A percentile compares a stretch with the other conserved stretches of the same genome.
These are phyloP conservation scores for Thraustochytrium sp. DNA, from an alignment of 352 stramenopile genomes.

Conservation along the genomic window DNA sequence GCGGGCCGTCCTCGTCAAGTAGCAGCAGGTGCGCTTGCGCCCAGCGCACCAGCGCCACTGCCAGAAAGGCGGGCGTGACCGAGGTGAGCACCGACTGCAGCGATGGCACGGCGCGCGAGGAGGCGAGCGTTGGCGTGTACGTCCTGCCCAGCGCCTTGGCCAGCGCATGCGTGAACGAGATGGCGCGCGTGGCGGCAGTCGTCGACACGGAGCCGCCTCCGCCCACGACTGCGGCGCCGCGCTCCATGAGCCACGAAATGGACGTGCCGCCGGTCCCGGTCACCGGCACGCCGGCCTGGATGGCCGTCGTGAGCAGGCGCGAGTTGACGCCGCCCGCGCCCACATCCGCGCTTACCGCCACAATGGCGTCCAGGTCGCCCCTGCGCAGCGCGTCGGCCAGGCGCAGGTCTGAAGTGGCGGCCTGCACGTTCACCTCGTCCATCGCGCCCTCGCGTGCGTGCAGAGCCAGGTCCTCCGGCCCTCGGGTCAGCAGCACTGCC, in stretches of 20 bases:
- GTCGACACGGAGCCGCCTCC: neutral
- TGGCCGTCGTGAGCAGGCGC: neutral
- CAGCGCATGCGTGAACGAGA: neutral
- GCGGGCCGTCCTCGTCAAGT: neutral
- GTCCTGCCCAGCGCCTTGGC: neutral
- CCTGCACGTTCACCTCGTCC: neutral
- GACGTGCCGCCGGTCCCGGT: neutral
- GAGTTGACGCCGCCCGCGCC: neutral
- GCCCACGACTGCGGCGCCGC: neutral
- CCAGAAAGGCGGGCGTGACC: neutral
- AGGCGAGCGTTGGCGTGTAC: neutral
- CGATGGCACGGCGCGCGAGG: neutral
- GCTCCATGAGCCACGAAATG: neutral
- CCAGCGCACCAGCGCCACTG: neutral
- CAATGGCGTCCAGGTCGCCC: too few species aligned
- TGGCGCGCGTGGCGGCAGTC: neutral
- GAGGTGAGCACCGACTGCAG: neutral
- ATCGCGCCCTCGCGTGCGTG: neutral
- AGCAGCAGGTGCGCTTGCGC: neutral
- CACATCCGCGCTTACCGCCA: neutral
- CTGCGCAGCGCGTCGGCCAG: neutral
- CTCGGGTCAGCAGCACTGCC: neutral
- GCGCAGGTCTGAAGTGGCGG: neutral
- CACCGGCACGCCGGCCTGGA: neutral
- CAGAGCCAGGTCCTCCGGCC: neutral